Evolutionary conservation across 768 basidiomycete species (phyloP).

Genomic region (Steccherinum ochraceum): DNA sequence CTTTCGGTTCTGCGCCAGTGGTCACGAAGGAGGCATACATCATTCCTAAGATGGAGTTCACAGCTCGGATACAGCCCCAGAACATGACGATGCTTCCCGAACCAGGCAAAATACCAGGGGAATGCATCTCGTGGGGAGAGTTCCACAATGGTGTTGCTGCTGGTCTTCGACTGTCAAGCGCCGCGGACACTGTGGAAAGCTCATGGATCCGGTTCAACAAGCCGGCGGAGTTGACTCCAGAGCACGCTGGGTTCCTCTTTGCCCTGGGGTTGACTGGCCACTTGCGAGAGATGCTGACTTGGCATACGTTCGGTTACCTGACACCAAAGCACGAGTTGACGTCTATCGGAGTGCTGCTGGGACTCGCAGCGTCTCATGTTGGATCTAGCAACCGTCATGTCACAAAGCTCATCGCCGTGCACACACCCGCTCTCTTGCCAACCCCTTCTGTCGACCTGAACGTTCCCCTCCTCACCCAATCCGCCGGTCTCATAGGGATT

Average conservation of each 20-base stretch:
- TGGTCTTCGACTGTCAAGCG: constrained; percentile 75
- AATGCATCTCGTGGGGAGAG: constrained; percentile 86
- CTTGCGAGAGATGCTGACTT: constrained; percentile 81
- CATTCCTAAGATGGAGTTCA: constrained; percentile 75
- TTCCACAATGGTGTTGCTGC: constrained; percentile 98
- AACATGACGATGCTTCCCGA: constrained; percentile 63
- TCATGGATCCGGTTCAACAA: constrained; percentile 97
- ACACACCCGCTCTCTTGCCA: constrained; percentile 89
- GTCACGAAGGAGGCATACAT: constrained; percentile 73
- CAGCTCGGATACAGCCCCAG: constrained; percentile 67
- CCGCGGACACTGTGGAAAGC: constrained; percentile 73
- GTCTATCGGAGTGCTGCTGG: constrained; percentile 87
- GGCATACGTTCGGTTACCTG: constrained; percentile 94
- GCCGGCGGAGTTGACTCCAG: constrained; percentile 81
- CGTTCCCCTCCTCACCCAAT: constrained; percentile 83
- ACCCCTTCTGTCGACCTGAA: constrained; percentile 84
- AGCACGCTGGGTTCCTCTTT: constrained; percentile 94
- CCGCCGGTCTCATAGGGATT: constrained; percentile 80
- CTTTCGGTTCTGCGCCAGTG: constrained; percentile 73
- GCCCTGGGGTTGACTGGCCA: constrained; percentile 92
- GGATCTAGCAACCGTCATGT: constrained; percentile 83
- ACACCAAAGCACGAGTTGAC: constrained; percentile 96
- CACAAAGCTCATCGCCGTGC: constrained; percentile 86
- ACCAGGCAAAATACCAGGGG: constrained; percentile 62
- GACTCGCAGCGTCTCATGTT: constrained; percentile 86